Conservation (phyloP, 78 protist genomes). For the Tieghemostelium lacteum region DNA sequence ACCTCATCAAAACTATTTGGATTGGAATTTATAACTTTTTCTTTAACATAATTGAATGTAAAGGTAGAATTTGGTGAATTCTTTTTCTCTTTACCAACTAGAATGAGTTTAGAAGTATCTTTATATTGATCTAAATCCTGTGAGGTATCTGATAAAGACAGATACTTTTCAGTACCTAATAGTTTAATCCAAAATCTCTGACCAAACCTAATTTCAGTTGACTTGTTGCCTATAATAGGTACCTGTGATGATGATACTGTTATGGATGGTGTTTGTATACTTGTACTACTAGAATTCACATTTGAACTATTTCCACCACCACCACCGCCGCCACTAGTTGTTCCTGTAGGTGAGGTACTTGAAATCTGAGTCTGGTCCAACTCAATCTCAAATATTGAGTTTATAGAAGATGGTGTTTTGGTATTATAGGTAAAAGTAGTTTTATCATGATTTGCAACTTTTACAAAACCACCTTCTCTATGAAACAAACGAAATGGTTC, state of each 20-base stretch:
- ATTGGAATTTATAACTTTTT: background rate
- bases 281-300: no score
- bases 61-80: slow-evolving; percentile 57
- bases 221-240: background rate
- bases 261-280: background rate
- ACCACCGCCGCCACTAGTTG: background rate
- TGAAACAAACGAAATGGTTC: slow-evolving; percentile 77
- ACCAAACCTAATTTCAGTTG: slow-evolving; percentile 24
- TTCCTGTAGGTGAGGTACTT: background rate
- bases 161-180: slow-evolving; percentile 53
- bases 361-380: background rate
- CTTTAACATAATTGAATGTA: slow-evolving; percentile 31
- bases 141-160: slow-evolving; percentile 19
- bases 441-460: slow-evolving; percentile 16
- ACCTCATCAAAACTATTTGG: slow-evolving; percentile 19
- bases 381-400: slow-evolving; percentile 62
- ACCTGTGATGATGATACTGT: background rate
- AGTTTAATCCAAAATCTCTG: slow-evolving; percentile 54
- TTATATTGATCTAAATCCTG: background rate
- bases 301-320: slow-evolving; percentile 3
- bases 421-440: slow-evolving; percentile 67
- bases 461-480: slow-evolving; percentile 69
- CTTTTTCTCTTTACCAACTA: slow-evolving; percentile 38
- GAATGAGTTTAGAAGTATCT: background rate
- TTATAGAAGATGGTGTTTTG: slow-evolving; percentile 48